Percentiles rank a stretch among this genome's conserved stretches.
These are phyloP conservation scores for Salvia hispanica DNA, from an alignment of 257 asterid genomes.

Conservation along the genomic window DNA sequence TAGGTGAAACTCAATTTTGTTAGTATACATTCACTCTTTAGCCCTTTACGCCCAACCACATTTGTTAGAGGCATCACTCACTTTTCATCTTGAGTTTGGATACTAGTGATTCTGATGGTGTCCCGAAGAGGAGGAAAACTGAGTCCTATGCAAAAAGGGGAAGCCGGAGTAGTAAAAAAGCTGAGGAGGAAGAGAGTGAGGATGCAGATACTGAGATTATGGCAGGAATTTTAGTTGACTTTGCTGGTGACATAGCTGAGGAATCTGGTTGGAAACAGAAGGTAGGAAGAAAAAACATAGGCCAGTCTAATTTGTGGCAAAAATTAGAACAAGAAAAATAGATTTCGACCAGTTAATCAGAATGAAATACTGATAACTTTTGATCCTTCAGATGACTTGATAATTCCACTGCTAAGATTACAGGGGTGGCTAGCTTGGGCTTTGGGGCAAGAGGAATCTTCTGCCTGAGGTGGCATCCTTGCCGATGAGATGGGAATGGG, in stretches of 20 bases:
- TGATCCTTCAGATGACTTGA: conserved; percentile 74
- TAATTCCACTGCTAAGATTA: conserved; percentile 75
- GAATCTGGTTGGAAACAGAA: too few species aligned
- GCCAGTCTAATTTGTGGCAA: conserved; percentile 71
- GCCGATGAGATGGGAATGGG: conserved; percentile 99
- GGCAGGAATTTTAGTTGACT: background rate
- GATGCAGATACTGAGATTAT: background rate
- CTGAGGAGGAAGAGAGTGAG: conserved; percentile 33
- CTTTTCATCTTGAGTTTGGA: too few species aligned
- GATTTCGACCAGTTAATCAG: conserved; percentile 57
- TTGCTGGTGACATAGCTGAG: conserved; percentile 15
- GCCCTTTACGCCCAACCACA: too few species aligned
- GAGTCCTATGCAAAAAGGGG: conserved; percentile 27
- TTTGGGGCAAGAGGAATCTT: conserved; percentile 82
- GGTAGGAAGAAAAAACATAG: conserved; percentile 36
- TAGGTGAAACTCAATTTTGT: background rate
- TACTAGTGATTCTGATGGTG: conserved; percentile 32
- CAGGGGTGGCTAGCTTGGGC: conserved; percentile 99
- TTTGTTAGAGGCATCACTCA: too few species aligned
- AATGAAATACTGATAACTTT: conserved; percentile 54
- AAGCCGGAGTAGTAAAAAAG: background rate
- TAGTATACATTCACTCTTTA: background rate
- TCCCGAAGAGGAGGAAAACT: conserved; percentile 41
- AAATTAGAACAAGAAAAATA: conserved; percentile 61
- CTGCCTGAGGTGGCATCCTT: conserved; percentile 81